Evolutionary conservation across 345 rosid species (phyloP).

Genomic region (Populus ilicifolia): DNA sequence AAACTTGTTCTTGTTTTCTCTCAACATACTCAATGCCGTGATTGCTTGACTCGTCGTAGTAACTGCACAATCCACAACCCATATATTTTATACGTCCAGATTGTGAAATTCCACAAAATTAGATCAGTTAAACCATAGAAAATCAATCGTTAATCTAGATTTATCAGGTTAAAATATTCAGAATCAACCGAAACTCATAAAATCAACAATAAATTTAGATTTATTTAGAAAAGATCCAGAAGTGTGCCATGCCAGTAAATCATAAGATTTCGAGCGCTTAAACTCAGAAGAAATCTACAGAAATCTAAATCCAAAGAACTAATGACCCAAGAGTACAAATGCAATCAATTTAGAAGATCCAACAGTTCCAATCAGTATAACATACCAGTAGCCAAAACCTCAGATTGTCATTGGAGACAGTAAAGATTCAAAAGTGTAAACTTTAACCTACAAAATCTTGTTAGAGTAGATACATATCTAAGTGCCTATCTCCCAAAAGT

Average conservation of each 20-base stretch:
- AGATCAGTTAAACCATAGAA: conserved; percentile 6
- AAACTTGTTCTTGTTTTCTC: conserved; percentile 64
- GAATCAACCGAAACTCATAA: background rate
- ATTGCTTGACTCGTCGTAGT: conserved; percentile 56
- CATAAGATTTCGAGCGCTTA: background rate
- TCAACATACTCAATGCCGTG: conserved; percentile 54
- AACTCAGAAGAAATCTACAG: background rate
- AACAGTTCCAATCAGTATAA: conserved; percentile 3
- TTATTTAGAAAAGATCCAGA: background rate
- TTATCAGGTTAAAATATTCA: background rate
- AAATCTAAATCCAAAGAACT: background rate
- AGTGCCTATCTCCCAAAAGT: conserved; percentile 13
- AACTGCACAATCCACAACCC: conserved; percentile 44
- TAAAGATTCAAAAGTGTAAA: background rate
- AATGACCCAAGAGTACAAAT: background rate
- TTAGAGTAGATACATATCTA: background rate
- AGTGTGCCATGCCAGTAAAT: background rate
- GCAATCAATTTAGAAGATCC: conserved; percentile 13
- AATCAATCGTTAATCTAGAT: conserved; percentile 1
- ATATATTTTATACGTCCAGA: conserved; percentile 2
- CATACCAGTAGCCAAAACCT: background rate
- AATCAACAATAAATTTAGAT: background rate
- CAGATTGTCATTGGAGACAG: background rate
- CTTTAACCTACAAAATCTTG: conserved; percentile 12
- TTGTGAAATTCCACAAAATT: conserved; percentile 3